Percentiles rank a stretch among this genome's conserved stretches.
Evolutionary conservation across 495 filamentous ascomycete species (phyloP).

Genomic region (Neurospora sp.): DNA sequence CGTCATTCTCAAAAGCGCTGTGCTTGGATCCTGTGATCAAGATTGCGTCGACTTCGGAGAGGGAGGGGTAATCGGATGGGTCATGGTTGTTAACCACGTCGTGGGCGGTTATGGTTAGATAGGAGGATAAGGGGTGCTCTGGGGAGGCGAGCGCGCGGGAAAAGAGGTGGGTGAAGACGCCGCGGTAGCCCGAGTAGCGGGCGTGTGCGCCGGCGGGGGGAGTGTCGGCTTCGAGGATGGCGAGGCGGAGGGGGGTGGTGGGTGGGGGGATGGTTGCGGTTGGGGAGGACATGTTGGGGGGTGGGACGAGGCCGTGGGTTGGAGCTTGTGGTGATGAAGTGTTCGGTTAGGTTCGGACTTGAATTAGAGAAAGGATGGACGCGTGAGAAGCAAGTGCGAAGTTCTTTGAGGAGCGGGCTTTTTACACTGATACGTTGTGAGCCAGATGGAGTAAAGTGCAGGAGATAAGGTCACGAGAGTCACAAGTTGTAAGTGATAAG

Average conservation of each 20-base stretch:
- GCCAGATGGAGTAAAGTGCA: not conserved
- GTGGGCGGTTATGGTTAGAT: conserved; percentile 52
- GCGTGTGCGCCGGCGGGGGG: conserved; percentile 44
- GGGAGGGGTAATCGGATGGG: conserved; percentile 44
- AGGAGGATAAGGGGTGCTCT: conserved; percentile 17
- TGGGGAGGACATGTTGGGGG: not conserved
- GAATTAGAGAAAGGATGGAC: no score
- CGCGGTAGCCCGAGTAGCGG: conserved; percentile 63
- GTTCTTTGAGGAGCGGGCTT: no score
- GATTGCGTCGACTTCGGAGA: conserved; percentile 70
- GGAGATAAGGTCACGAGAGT: not conserved
- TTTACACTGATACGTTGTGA: no score
- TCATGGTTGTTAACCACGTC: conserved; percentile 49
- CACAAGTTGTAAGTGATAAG: not conserved
- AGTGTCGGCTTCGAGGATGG: conserved; percentile 74
- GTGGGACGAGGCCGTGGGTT: not conserved
- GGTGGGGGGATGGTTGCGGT: conserved; percentile 16
- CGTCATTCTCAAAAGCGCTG: conserved; percentile 47
- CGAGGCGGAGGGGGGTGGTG: conserved; percentile 56
- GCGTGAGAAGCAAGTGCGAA: not conserved
- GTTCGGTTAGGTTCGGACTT: no score
- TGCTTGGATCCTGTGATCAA: conserved; percentile 65
- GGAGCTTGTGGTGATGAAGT: no score
- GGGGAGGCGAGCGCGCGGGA: conserved; percentile 23
- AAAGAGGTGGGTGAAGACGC: conserved; percentile 60